These are phyloP conservation scores for Calonectria ilicicola DNA, from an alignment of 2,329 filamentous ascomycete species.

Conservation along the genomic window DNA sequence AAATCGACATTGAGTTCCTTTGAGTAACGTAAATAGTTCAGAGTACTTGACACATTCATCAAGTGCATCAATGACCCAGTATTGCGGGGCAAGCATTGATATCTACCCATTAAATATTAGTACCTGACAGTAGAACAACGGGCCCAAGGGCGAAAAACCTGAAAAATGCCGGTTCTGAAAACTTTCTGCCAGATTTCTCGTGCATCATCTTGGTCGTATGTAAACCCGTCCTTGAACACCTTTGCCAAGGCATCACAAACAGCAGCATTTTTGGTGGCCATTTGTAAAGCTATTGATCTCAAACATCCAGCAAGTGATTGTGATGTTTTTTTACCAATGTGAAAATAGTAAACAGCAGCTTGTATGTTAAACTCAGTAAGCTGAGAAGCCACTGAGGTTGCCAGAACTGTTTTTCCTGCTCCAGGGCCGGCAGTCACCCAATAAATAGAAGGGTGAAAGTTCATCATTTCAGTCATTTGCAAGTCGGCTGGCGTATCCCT, in stretches of 20 bases:
- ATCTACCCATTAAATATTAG: not conserved
- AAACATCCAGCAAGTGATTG: constrained; percentile 29
- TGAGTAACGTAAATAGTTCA: constrained; percentile 42
- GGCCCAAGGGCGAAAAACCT: constrained; percentile 8
- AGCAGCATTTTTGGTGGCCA: constrained; percentile 41
- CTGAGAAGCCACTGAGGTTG: not conserved
- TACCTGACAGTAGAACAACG: no score
- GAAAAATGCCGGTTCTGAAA: constrained; percentile 46
- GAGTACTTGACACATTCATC: constrained; percentile 46
- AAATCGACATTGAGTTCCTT: constrained; percentile 25
- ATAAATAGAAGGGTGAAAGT: not conserved
- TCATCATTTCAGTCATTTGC: not conserved
- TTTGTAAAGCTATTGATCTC: constrained; percentile 48
- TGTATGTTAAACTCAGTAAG: constrained; percentile 22
- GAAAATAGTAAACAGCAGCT: constrained; percentile 35
- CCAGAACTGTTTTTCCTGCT: not conserved
- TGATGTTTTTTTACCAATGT: constrained; percentile 25
- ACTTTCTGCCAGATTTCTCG: constrained; percentile 48
- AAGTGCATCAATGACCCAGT: constrained; percentile 51
- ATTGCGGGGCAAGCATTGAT: constrained; percentile 33
- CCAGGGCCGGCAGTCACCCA: not conserved
- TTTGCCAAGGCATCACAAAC: constrained; percentile 39
- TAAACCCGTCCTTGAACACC: constrained; percentile 34
- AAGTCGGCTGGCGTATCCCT: not conserved
- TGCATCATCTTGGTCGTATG: constrained; percentile 41